Percentiles rank a stretch among this genome's conserved stretches.
These are phyloP conservation scores for Bruguiera sexangula DNA, from an alignment of 345 rosid species.

Conservation along the genomic window DNA sequence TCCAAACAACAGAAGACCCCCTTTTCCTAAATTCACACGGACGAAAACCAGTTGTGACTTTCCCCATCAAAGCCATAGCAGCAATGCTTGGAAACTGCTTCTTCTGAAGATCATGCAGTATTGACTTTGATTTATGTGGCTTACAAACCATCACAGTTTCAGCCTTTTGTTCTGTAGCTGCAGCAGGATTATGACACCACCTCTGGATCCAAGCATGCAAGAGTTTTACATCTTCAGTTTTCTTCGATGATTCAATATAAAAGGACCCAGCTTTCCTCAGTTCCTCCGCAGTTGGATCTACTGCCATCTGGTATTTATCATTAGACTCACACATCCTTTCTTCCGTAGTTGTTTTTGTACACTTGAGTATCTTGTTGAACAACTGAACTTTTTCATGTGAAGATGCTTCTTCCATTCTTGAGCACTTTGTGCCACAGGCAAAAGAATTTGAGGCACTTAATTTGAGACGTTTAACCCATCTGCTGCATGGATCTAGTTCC, in stretches of 20 bases:
- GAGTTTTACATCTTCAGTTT: conserved; percentile 28
- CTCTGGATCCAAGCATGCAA: conserved; percentile 67
- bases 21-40: conserved; percentile 52
- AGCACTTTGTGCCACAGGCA: conserved; percentile 43
- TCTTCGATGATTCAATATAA: conserved; percentile 26
- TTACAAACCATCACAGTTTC: conserved; percentile 29
- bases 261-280: conserved; percentile 27
- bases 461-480: conserved; percentile 87
- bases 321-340: conserved; percentile 22
- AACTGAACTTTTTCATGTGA: conserved; percentile 36
- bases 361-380: conserved; percentile 33
- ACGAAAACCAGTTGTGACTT: conserved; percentile 60
- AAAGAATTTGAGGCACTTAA: conserved; percentile 32
- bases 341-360: conserved; percentile 33
- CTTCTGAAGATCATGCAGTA: conserved; percentile 32
- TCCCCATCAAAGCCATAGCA: conserved; percentile 98
- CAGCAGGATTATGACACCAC: conserved; percentile 49
- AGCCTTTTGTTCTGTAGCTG: conserved; percentile 22
- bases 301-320: conserved; percentile 22
- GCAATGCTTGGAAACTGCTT: conserved; percentile 80
- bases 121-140: conserved; percentile 37
- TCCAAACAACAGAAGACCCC: conserved; percentile 64
- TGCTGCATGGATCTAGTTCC: conserved; percentile 45
- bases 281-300: conserved; percentile 19
- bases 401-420: conserved; percentile 39